Base-by-base conservation (phyloP, 139 green algal genomes). In the Microglena sp. region DNA sequence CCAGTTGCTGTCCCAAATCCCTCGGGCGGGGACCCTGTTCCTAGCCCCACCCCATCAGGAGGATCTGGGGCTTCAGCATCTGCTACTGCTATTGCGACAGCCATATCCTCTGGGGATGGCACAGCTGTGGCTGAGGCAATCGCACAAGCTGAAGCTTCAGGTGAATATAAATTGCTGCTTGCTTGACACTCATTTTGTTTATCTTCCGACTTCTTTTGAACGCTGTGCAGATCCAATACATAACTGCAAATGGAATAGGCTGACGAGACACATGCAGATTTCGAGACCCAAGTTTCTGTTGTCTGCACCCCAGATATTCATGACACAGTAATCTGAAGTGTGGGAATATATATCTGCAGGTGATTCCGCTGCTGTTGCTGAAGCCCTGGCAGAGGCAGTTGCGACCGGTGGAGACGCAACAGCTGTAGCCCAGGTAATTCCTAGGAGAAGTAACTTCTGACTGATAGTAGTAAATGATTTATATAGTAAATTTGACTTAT, bases 341-440 rank as follows among this genome's bases (percentile, higher is more conserved):
- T 28, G 27, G 53, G n/a, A 33, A 26, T 18, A 60, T 22, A 26
- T 6, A 26, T 60, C 53, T 60, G 53, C n/a, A 8, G 18, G 21
- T 18, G 53, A 22, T 60, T 60, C 53, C 53, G n/a, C n/a, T n/a
- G 31, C 53, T 60, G 8, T 60, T 26, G 53, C 53, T 18, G n/a
- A 60, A 18, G 53, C 53, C 18, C 53, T 60, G 27, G 53, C 53
- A 33, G n/a, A 60, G 24, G 53, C 53, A 33, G 53, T 60, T 33
- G 27, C 53, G 7, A 60, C 53, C 6, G 53, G 53, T 15, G 53
- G 53, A 8, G 31, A 60, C 31, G 53, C 53, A 8, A 33, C 53
- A 26, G 53, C 53, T 28, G 53, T 60, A 33, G 53, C 53, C 7
- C 53, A 60, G 24, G 53, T 60, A 26, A 60, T 7, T 33, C 24